Conservation (phyloP, 306 rosid species). For the Acacia melanoxylon region DNA sequence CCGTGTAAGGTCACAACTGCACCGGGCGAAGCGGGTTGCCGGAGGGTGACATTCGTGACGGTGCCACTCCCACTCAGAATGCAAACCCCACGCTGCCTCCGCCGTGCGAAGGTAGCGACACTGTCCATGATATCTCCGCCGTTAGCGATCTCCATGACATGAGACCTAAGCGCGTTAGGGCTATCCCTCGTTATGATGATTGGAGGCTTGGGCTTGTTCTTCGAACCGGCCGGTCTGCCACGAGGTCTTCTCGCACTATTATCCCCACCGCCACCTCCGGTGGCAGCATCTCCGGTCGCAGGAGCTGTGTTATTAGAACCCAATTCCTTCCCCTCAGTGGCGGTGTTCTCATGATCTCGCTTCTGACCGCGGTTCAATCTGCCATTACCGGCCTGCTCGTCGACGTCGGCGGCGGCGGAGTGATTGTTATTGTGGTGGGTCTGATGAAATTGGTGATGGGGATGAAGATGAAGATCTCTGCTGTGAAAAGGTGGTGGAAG, state of each 20-base stretch:
- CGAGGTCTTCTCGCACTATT: conserved; percentile 62
- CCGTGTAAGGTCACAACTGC: conserved; percentile 88
- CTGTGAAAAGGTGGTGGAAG: conserved; percentile 83
- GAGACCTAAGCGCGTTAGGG: conserved; percentile 90
- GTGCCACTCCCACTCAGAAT: conserved; percentile 85
- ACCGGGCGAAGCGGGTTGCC: conserved; percentile 83
- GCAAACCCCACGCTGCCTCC: conserved; percentile 84
- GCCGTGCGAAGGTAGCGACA: conserved; percentile 63
- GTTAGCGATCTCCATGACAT: conserved; percentile 80
- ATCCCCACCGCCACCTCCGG: conserved; percentile 34
- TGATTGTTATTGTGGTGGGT: conserved; percentile 62
- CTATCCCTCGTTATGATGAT: conserved; percentile 88
- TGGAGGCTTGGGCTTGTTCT: conserved; percentile 91
- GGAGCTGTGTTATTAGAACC: conserved; percentile 24
- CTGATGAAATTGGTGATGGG: conserved; percentile 72
- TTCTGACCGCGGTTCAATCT: conserved; percentile 51
- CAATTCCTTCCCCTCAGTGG: conserved; percentile 39
- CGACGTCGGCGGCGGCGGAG: conserved; percentile 40
- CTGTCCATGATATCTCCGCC: conserved; percentile 86
- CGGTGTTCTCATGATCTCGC: conserved; percentile 44
- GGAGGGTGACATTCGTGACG: conserved; percentile 81
- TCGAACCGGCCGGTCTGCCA: conserved; percentile 87
- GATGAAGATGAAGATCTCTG: conserved; percentile 79
- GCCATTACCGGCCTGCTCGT: conserved; percentile 52
- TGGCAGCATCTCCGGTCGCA: neutral